phyloP scores from a whole-genome alignment of 139 green algal species.

The Chlorokybus atmophyticus region DNA sequence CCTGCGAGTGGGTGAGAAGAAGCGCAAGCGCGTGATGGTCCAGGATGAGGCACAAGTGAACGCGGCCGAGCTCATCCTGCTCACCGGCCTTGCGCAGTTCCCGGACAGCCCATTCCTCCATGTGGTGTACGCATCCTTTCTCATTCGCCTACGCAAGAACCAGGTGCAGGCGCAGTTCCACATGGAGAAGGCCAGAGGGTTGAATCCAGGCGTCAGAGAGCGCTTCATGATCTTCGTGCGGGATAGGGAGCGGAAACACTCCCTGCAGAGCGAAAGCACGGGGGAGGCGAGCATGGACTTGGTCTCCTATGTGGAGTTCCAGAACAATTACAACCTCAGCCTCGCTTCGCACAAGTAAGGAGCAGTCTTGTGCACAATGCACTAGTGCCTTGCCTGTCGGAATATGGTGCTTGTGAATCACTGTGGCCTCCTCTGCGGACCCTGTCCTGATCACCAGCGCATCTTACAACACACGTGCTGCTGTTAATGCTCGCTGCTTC shows the following conservation, averaged over 20 bases:
- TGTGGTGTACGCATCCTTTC: not conserved
- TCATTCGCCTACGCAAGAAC: not conserved
- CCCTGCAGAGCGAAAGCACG: slow-evolving; percentile 11
- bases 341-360: not conserved
- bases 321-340: slow-evolving; percentile 30
- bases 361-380: not conserved
- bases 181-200: slow-evolving; percentile 28
- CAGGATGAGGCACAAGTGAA: not conserved
- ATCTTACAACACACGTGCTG: too few relatives aligned
- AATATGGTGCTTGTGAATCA: too few relatives aligned
- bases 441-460: too few relatives aligned
- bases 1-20: not conserved
- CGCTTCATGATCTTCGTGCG: slow-evolving; percentile 39
- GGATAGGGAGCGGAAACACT: slow-evolving; percentile 33
- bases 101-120: not conserved
- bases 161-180: slow-evolving; percentile 24
- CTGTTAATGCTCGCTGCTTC: too few relatives aligned
- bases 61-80: not conserved
- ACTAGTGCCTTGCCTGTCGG: too few relatives aligned
- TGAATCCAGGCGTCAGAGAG: slow-evolving; percentile 28
- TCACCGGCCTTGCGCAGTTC: not conserved
- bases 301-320: slow-evolving; percentile 42
- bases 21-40: not conserved
- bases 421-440: too few relatives aligned
- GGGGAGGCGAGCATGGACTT: slow-evolving; percentile 29